Base-by-base conservation (phyloP, 805 yeast species). In the Priceomyces carsonii region DNA sequence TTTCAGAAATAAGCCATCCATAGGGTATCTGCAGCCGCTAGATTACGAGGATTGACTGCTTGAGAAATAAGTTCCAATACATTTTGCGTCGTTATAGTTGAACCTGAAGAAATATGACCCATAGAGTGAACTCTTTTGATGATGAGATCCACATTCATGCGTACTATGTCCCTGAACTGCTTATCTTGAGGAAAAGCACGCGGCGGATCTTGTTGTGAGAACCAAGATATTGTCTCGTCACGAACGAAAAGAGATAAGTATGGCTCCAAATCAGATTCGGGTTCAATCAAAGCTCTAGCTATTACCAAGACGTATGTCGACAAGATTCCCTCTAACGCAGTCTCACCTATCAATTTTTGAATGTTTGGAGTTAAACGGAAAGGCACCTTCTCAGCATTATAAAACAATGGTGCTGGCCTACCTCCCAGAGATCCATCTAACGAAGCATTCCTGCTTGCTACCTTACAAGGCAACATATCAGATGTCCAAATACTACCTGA, bases 151-250 rank as follows among this genome's bases (percentile, higher is more conserved):
- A 88, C 96, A 53, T 93, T 93, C 22, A 83, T 77, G 47, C 84
- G 77, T 18, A 93, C 96, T 60, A 89, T 83, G 44, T 89, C 96
- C 36, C 90, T 71, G 39, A 91, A 59, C 48, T 85, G 95, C 32
- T 83, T 81, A 46, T 86, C 95, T 48, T 82, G 91, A 1, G 88
- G 89, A 22, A 84, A 70, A 8, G 93, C 80, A 39, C 89, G 65
- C 10, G 71, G 72, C 8, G 72, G 71, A 53, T 89, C 96, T 50
- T 82, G 80, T 55, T 85, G 95, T 25, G 90, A 80, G 58, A 83
- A 90, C 98, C 97, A 91, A 0, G 96, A 81, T 33, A 90, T 79
- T 12, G 91, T 85, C 61, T 93, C 99, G 62, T 93, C 99, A 39
- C 98, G 79, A 14, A 95, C 95, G 63, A 93, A 91, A 47, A 93